These are phyloP conservation scores for Paraurostyla sp. DNA, from an alignment of 73 alveolate species.

Conservation along the genomic window DNA sequence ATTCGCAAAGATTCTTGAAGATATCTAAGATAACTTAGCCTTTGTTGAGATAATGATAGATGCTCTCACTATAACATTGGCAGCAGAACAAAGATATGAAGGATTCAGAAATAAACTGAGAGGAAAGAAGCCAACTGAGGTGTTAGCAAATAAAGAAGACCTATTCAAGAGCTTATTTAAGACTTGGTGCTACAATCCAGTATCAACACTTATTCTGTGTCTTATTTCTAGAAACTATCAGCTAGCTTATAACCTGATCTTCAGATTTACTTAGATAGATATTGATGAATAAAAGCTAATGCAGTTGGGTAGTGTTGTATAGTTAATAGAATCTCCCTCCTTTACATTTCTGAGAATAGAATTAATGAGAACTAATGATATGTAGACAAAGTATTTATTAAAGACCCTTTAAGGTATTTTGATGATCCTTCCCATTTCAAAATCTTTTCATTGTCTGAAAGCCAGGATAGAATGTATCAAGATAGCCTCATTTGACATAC, in stretches of 20 bases:
- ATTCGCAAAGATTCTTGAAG: slow-evolving; percentile 49
- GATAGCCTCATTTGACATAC: not conserved
- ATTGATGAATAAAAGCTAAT: slow-evolving; percentile 70
- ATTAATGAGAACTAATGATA: not conserved
- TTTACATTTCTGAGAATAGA: slow-evolving; percentile 22
- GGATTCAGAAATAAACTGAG: slow-evolving; percentile 54
- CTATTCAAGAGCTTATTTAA: slow-evolving; percentile 78
- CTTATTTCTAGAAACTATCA: slow-evolving; percentile 82
- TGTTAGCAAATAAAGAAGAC: slow-evolving; percentile 8
- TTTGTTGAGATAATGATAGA: slow-evolving; percentile 61
- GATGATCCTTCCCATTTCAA: not conserved
- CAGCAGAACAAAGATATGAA: slow-evolving; percentile 50
- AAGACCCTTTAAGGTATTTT: slow-evolving; percentile 3
- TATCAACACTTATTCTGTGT: slow-evolving; percentile 79
- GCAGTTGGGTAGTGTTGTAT: slow-evolving; percentile 70
- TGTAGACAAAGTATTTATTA: not conserved
- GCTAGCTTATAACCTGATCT: slow-evolving; percentile 78
- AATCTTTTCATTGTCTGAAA: not conserved
- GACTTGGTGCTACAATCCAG: slow-evolving; percentile 85
- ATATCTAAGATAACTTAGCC: slow-evolving; percentile 1
- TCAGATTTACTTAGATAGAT: slow-evolving; percentile 52
- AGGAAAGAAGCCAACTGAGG: not conserved
- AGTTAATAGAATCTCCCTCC: slow-evolving; percentile 11
- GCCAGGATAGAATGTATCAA: not conserved
- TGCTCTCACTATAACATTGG: slow-evolving; percentile 50